Base-by-base conservation (phyloP, 2,329 filamentous ascomycete species). In the Gaeumannomyces tritici region DNA sequence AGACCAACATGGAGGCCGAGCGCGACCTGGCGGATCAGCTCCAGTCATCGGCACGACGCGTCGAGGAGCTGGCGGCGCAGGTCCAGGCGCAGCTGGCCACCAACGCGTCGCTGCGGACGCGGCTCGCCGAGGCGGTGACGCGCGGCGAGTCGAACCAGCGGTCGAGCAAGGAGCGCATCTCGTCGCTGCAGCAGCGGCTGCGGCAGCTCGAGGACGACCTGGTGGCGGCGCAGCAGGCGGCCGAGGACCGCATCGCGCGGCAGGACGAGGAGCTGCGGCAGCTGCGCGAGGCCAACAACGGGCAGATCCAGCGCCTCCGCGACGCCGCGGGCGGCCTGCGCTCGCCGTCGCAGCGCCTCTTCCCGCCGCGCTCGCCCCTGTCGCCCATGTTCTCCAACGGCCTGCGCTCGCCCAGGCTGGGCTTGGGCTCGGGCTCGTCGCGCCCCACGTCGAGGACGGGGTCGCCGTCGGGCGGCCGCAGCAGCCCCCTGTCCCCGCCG, bases 101-200 rank as follows among this genome's bases (percentile, higher is more conserved):
- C 35, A 98, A 98, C 73, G 81, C 83, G 51, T 80, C 84, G 31
- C 80, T 99, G 60, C 88, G 92, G 63, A 79, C 84, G 62, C 89
- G 93, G 55, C 85, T 99, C 2, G 80, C 88, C 8, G 84, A 90
- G 26, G 91, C 93, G 1, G 90, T 98, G 51, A 80, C 85, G 61
- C 89, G 91, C 66, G 93, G 93, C 63, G 93, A 98, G 69, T 81
- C 83, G 35, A 91, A 95, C 69, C 93, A 96, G 72, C 87, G 88
- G 70, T 78, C 86, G 64, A 96, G 92, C 65, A 89, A 89, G 18
- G 82, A 86, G 61, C 89, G 90, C 69, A 96, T 99, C 72, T 90
- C 90, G 63, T 83, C 87, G 62, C 85, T 98, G 72, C 93, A 98
- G 73, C 83, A 83, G 65, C 89, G 87, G 63, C 87, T 99, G 63